Percentiles rank a stretch among this genome's conserved stretches.
Conservation (phyloP, 495 filamentous ascomycete species). For the Aspergillus steynii region DNA sequence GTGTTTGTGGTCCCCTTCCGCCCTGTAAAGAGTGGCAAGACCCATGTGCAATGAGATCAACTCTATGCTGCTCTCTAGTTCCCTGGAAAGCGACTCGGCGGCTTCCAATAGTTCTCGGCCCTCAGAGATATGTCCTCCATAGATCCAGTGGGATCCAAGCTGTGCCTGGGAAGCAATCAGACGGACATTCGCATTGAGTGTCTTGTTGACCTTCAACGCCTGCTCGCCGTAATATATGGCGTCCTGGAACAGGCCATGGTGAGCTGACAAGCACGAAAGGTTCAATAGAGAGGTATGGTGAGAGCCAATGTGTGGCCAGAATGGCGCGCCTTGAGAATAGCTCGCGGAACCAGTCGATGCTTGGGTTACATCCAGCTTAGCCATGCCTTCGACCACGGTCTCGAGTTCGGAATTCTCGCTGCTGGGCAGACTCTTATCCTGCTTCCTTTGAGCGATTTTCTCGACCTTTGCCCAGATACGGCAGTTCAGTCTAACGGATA, state of each 20-base stretch:
- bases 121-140: slow-evolving; percentile 60
- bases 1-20: slow-evolving; percentile 47
- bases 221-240: slow-evolving; percentile 88
- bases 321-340: slow-evolving; percentile 60
- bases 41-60: slow-evolving; percentile 46
- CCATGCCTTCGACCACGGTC: slow-evolving; percentile 43
- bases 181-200: slow-evolving; percentile 62
- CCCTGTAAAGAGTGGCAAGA: slow-evolving; percentile 41
- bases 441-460: slow-evolving; percentile 40
- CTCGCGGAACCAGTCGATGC: slow-evolving; percentile 23
- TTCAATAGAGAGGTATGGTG: slow-evolving; percentile 69
- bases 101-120: slow-evolving; percentile 59
- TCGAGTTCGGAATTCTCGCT: slow-evolving; percentile 37
- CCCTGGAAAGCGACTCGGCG: slow-evolving; percentile 42
- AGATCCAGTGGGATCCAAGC: slow-evolving; percentile 64
- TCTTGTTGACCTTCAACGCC: slow-evolving; percentile 73
- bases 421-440: slow-evolving; percentile 27
- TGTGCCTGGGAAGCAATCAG: slow-evolving; percentile 53
- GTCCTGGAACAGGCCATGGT: slow-evolving; percentile 84
- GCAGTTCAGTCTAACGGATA: slow-evolving; percentile 64
- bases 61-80: slow-evolving; percentile 47
- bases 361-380: slow-evolving; percentile 39
- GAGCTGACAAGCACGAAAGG: slow-evolving; percentile 72
- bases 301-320: slow-evolving; percentile 77
- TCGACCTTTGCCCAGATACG: slow-evolving; percentile 73